Conservation (phyloP, 129 eudicot species). For the Gnaphalium uliginosum region DNA sequence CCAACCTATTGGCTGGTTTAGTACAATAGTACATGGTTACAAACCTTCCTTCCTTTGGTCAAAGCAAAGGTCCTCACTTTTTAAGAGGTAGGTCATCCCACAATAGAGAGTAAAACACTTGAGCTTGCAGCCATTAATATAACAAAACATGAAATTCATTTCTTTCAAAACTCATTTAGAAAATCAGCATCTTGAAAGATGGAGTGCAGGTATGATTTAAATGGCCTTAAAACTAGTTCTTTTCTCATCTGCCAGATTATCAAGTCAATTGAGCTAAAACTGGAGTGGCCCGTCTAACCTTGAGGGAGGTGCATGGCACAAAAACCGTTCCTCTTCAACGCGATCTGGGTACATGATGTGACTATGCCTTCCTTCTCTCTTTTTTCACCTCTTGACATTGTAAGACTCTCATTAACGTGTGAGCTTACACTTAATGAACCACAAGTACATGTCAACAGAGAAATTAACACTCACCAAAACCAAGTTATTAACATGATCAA, state of each 20-base stretch:
- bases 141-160: neutral
- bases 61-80: neutral
- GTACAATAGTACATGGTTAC: too few species aligned
- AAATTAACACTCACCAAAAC: slow-evolving; percentile 13
- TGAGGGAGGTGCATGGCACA: neutral
- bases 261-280: neutral
- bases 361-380: neutral
- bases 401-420: neutral
- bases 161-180: slow-evolving; percentile 1
- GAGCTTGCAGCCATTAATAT: neutral
- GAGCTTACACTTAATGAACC: neutral
- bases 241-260: neutral
- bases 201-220: neutral
- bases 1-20: too few species aligned
- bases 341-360: neutral
- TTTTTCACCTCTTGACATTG: neutral
- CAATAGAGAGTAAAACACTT: neutral
- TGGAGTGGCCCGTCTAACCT: neutral
- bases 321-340: slow-evolving; percentile 5
- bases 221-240: neutral
- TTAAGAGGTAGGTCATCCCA: neutral
- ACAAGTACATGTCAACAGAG: slow-evolving; percentile 15
- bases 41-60: neutral
- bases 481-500: slow-evolving; percentile 17
- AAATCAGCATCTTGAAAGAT: neutral